phyloP scores from a whole-genome alignment of 306 rosid species.

The peach (Prunus persica) region DNA sequence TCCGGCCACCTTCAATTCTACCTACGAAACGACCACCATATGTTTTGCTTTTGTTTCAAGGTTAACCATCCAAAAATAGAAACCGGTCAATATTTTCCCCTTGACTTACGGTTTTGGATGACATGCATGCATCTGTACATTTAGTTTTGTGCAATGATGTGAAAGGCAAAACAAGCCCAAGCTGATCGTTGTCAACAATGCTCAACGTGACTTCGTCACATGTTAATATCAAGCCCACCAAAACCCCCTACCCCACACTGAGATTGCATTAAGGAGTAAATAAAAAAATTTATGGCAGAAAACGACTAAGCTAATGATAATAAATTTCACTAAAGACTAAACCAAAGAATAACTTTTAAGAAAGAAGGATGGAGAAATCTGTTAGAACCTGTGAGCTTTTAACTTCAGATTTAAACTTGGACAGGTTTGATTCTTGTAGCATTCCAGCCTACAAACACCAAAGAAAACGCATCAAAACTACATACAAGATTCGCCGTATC shows the following conservation, averaged over 20 bases:
- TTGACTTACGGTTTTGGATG: neutral
- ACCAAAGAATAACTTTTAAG: neutral
- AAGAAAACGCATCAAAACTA: neutral
- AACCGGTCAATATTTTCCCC: neutral
- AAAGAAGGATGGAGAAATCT: neutral
- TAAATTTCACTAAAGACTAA: neutral
- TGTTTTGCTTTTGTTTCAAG: neutral
- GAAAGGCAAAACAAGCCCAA: neutral
- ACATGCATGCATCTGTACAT: neutral
- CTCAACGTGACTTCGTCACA: neutral
- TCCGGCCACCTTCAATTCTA: too few species aligned
- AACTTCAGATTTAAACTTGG: conserved; percentile 52
- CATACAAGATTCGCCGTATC: neutral
- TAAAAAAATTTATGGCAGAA: neutral
- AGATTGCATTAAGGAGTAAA: neutral
- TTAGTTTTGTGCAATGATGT: neutral
- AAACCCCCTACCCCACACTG: too few species aligned
- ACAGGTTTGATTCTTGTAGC: conserved; percentile 45
- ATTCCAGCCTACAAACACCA: conserved; percentile 36
- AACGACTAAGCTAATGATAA: neutral
- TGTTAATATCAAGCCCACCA: neutral
- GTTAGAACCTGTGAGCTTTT: conserved; percentile 54
- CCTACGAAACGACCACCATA: neutral
- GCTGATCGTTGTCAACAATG: neutral
- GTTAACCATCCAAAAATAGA: neutral